Evolutionary conservation across 495 filamentous ascomycete species (phyloP).

Genomic region (Penicillium alfredii): DNA sequence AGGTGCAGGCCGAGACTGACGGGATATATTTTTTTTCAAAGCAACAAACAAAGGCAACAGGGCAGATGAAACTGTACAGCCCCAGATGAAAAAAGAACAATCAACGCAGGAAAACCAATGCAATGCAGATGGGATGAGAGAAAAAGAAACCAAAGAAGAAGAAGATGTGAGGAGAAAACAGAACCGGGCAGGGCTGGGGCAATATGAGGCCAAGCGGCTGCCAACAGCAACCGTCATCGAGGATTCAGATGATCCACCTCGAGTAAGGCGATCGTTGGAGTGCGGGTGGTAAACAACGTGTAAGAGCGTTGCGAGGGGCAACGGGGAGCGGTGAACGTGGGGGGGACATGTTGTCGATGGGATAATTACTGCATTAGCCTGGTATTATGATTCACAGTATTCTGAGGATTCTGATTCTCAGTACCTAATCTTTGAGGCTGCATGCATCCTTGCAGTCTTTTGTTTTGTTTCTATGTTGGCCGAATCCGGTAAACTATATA

Average conservation of each 20-base stretch:
- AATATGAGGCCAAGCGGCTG: constrained; percentile 29
- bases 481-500: too few species aligned
- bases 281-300: constrained; percentile 38
- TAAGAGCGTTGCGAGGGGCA: constrained; percentile 37
- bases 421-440: too few species aligned
- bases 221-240: constrained; percentile 26
- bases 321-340: constrained; percentile 25
- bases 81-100: constrained; percentile 14
- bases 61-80: constrained; percentile 6
- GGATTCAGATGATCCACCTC: constrained; percentile 22
- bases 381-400: too few species aligned
- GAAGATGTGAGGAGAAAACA: constrained; percentile 18
- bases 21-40: constrained; percentile 15
- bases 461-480: too few species aligned
- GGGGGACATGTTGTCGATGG: too few species aligned
- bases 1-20: constrained; percentile 24
- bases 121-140: constrained; percentile 18
- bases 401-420: too few species aligned
- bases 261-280: constrained; percentile 22
- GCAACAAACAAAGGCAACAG: constrained; percentile 4
- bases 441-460: too few species aligned
- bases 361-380: too few species aligned
- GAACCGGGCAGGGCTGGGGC: constrained; percentile 24
- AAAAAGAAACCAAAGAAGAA: constrained; percentile 19
- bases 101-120: constrained; percentile 17